These are phyloP conservation scores for Athelia sp. DNA, from an alignment of 1,284 basidiomycete species.

Conservation along the genomic window DNA sequence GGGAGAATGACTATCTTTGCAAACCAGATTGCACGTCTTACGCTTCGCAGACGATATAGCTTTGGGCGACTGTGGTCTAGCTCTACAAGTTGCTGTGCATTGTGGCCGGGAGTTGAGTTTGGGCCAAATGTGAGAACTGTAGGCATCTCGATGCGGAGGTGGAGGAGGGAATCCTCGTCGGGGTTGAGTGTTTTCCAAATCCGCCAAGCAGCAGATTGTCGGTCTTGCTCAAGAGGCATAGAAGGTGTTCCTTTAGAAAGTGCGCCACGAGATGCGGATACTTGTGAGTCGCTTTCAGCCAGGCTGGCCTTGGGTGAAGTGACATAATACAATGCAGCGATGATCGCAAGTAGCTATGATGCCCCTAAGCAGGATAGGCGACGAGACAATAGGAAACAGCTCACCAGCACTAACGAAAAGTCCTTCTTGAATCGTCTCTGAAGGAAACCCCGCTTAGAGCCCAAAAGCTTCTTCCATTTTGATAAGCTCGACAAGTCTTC, in stretches of 20 bases:
- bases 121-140: conserved; percentile 61
- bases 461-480: conserved; percentile 38
- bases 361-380: conserved; percentile 4
- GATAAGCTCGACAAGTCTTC: conserved; percentile 15
- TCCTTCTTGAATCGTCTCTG: conserved; percentile 76
- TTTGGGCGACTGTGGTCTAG: conserved; percentile 19
- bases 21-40: conserved; percentile 64
- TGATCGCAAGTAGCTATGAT: conserved; percentile 65
- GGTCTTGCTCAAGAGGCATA: conserved; percentile 21
- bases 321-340: conserved; percentile 66
- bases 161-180: conserved; percentile 60
- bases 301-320: conserved; percentile 46
- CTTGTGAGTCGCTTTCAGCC: conserved; percentile 18
- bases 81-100: neutral
- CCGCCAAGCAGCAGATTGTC: conserved; percentile 47
- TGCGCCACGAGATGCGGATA: conserved; percentile 25
- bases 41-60: conserved; percentile 38
- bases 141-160: conserved; percentile 78
- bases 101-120: neutral
- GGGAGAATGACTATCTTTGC: conserved; percentile 83
- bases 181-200: conserved; percentile 87
- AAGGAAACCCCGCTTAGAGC: conserved; percentile 44
- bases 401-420: conserved; percentile 74
- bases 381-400: conserved; percentile 20
- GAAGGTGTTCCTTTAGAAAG: conserved; percentile 26